These are phyloP conservation scores for Cercophora newfieldiana DNA, from an alignment of 495 filamentous ascomycete genomes.

Conservation along the genomic window DNA sequence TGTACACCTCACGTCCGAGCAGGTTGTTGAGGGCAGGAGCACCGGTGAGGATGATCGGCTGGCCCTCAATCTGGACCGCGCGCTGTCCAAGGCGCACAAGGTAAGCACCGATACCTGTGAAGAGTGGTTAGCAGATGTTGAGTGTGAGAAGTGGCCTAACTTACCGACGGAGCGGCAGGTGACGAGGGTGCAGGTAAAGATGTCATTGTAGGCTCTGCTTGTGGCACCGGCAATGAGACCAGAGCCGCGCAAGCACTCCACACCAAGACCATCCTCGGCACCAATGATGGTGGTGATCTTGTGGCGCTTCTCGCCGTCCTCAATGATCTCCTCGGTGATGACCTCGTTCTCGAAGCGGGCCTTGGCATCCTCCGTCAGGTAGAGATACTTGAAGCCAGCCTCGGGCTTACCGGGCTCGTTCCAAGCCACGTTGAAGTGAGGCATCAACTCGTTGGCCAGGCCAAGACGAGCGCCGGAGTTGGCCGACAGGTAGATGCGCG, in stretches of 20 bases:
- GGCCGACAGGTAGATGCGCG: constrained; percentile 94
- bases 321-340: constrained; percentile 81
- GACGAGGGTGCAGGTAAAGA: constrained; percentile 97
- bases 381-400: constrained; percentile 97
- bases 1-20: constrained; percentile 96
- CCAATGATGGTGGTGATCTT: constrained; percentile 94
- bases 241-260: constrained; percentile 95
- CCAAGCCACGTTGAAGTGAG: constrained; percentile 95
- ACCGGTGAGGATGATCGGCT: constrained; percentile 98
- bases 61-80: constrained; percentile 97
- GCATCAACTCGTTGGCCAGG: constrained; percentile 94
- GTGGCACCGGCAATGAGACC: constrained; percentile 98
- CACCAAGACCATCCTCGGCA: constrained; percentile 92
- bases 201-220: constrained; percentile 95
- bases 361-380: constrained; percentile 84
- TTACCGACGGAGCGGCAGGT: constrained; percentile 92
- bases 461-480: constrained; percentile 99
- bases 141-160: constrained; percentile 23
- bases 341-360: constrained; percentile 86
- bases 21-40: constrained; percentile 98
- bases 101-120: constrained; percentile 87
- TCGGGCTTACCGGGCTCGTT: constrained; percentile 83
- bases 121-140: constrained; percentile 30
- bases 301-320: constrained; percentile 87
- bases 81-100: constrained; percentile 96